Base-by-base conservation (phyloP, 331 rosid genomes). In the Telfairia occidentalis region DNA sequence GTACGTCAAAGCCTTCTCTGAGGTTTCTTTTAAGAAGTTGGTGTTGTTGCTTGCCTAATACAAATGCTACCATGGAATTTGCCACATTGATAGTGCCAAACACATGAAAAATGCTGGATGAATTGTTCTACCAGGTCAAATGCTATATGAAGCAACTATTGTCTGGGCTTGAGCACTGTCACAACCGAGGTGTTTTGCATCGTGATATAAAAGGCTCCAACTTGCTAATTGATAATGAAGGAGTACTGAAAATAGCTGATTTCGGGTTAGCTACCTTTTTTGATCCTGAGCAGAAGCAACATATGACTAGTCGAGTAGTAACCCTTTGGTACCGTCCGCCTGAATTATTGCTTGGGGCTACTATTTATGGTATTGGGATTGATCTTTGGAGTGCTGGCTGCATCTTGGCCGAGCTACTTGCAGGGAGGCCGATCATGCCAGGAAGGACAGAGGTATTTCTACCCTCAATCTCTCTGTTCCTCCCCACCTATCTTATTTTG, bases 381-480 rank as follows among this genome's bases (percentile, higher is more conserved):
- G 99, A 95, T 79, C 90, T 95, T 66, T 95, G 99, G 99, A 95
- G 99, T 70, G 99, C 96, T 65, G 99, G 99, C 74, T 95, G 99
- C 87, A 95, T 95, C 83, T 85, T 95, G 91, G 97, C 94, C 2
- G 99, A 95, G 90, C 83, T 95, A 80, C 97, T 95, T 45, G 79
- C 93, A 53, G 97, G 99, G 81, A 95, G 92, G 90, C 97, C 99
- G 82, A 86, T 92, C 71, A 87, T 95, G 99, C 97, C 97, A 42
- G 99, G 99, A 74, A 92, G 97, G 57, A 95, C 99, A 28, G 99
- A 95, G 99, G 99, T 95, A 88, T 78, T 69, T 29, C 58, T 73
- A 19, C 72, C 72, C 71, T 82, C 34, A 57, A 24, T 77, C 78
- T 48, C 60, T 58, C 65, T 81, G 37, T 78, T 21, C 49, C 37